phyloP scores from a whole-genome alignment of 176 grass and related monocot species.

The Musa schizocarpa region DNA sequence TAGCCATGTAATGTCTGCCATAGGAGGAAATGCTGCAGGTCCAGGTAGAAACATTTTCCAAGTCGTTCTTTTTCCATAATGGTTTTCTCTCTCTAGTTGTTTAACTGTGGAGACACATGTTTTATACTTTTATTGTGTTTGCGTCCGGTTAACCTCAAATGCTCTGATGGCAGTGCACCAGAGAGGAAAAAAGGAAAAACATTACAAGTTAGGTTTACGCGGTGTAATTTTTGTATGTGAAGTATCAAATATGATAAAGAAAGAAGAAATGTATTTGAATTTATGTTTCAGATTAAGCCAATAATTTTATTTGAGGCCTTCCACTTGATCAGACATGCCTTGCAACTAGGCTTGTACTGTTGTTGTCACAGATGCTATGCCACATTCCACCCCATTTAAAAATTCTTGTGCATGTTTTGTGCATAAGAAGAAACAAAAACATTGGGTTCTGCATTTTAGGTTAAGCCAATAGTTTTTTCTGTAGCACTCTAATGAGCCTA shows the following conservation, averaged over 20 bases:
- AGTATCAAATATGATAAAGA: not conserved
- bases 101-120: not conserved
- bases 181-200: not conserved
- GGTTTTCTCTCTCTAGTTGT: not conserved
- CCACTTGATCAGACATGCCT: not conserved
- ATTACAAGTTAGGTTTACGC: not conserved
- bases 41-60: constrained; percentile 14
- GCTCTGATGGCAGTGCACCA: not conserved
- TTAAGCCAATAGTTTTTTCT: not conserved
- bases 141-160: not conserved
- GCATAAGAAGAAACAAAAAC: not conserved
- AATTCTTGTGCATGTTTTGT: too few species aligned
- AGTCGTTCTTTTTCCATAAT: not conserved
- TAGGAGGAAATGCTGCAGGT: constrained; percentile 26
- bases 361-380: too few species aligned
- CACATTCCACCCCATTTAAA: too few species aligned
- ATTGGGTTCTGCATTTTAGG: not conserved
- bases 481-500: not conserved
- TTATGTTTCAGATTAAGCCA: not conserved
- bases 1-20: constrained; percentile 24
- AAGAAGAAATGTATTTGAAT: not conserved
- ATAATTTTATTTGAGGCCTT: not conserved
- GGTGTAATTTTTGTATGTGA: not conserved
- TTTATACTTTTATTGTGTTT: not conserved
- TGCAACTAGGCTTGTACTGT: too few species aligned